Base-by-base conservation (phyloP, 371 early-diverging fungal species). In the Cokeromyces recurvatus region DNA sequence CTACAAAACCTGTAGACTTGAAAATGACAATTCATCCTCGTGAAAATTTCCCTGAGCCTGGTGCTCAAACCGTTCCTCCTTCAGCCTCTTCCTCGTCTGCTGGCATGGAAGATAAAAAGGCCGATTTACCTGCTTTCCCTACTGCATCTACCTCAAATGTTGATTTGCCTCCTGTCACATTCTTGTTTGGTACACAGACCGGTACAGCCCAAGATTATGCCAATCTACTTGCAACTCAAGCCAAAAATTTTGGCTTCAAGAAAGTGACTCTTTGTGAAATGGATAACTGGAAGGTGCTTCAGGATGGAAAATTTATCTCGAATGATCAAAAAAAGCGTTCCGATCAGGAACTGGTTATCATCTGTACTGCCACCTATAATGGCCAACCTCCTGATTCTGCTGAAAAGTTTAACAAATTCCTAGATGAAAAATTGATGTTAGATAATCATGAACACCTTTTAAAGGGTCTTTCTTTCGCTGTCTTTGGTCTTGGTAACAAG, bases 381-480 rank as follows among this genome's bases (percentile, higher is more conserved):
- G 81, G 81, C 2, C 64, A 60, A 21, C 79, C 80, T 3, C 82
- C 82, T n/a, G 82, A 81, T 40, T 61, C 62, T 46, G 80, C 80
- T 4, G 78, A 70, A 38, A 51, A 57, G 9, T 80, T 81, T 40
- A 55, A 73, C 58, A 66, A 71, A n/a, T 75, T 71, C 38, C 42
- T 81, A 14, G 59, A 62, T 20, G 41, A 42, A 15, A 64, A 59
- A 25, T 17, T 48, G 15, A 50, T 48, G n/a, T 59, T 68, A 40
- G 23, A 22, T 9, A 53, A 48, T 11, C 41, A 62, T 17, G 60
- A 57, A 43, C 52, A 46, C 10, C 7, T 63, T 0, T 39, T 70
- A 2, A 48, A 59, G 4, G 71, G 76, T 16, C 36, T 77, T 4
- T 46, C 55, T 10, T 81, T 57, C 44, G 54, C 73, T 31, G 79